phyloP scores from a whole-genome alignment of 495 filamentous ascomycete species.

The Penicillium odoratum region DNA sequence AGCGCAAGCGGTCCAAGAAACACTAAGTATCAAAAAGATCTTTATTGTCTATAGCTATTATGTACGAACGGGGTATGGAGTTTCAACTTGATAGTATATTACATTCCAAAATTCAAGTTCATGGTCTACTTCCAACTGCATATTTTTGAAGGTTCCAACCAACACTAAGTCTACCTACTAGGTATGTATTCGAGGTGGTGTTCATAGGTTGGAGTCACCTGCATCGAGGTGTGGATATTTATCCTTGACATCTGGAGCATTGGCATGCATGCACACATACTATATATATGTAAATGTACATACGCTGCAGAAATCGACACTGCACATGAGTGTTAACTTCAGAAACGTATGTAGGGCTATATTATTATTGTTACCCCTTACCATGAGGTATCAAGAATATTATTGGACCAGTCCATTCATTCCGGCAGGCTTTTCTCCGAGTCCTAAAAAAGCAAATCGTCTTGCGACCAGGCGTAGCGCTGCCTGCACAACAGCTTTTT shows the following conservation, averaged over 20 bases:
- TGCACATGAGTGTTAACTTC: background rate
- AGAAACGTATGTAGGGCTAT: background rate
- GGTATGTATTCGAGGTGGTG: too few relatives aligned
- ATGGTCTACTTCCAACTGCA: background rate
- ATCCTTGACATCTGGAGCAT: too few relatives aligned
- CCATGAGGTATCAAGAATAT: background rate
- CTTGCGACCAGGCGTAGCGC: background rate
- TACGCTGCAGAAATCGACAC: too few relatives aligned
- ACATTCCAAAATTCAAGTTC: background rate
- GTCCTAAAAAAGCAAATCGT: slow-evolving; percentile 4
- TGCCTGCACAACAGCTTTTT: background rate
- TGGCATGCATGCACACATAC: too few relatives aligned
- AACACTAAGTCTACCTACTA: too few relatives aligned
- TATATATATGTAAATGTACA: too few relatives aligned
- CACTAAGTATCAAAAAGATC: slow-evolving; percentile 24
- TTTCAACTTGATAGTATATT: background rate
- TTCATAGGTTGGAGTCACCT: too few relatives aligned
- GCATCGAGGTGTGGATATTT: too few relatives aligned
- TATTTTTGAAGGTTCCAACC: too few relatives aligned
- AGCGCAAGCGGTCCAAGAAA: slow-evolving; percentile 54
- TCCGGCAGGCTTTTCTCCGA: slow-evolving; percentile 3
- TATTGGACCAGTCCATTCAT: background rate
- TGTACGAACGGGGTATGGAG: slow-evolving; percentile 2
- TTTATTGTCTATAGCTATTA: background rate
- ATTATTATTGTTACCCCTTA: background rate